Evolutionary conservation across 768 basidiomycete species (phyloP).

Genomic region (Favolaschia claudopus): DNA sequence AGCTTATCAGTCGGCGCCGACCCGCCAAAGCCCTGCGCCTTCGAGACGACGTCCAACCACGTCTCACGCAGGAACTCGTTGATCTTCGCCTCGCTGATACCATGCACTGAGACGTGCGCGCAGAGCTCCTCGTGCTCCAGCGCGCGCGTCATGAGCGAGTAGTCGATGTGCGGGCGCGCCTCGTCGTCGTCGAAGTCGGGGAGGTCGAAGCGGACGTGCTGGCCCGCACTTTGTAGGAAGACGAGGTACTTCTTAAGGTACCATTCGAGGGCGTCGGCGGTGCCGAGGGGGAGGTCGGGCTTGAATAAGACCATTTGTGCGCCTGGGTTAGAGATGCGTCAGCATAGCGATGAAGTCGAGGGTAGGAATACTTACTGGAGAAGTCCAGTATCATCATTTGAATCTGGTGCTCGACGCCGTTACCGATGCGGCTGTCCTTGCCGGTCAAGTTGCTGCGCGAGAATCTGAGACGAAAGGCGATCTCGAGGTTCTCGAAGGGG

Average conservation of each 20-base stretch:
- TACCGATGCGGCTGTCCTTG: constrained; percentile 7
- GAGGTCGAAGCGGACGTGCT: constrained; percentile 32
- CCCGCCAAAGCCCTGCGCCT: not conserved
- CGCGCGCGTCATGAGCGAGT: constrained; percentile 24
- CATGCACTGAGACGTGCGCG: constrained; percentile 18
- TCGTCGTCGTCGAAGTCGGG: constrained; percentile 31
- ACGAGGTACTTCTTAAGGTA: constrained; percentile 29
- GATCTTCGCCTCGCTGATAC: constrained; percentile 18
- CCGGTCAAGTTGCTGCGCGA: constrained; percentile 10
- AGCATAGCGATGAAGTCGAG: not conserved
- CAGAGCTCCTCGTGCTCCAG: constrained; percentile 10
- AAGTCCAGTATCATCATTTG: constrained; percentile 16
- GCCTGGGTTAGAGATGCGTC: not conserved
- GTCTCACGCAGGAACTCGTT: constrained; percentile 25
- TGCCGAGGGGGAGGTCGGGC: not conserved
- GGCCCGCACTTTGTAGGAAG: constrained; percentile 29
- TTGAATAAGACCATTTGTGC: constrained; percentile 10
- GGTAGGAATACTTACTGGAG: constrained; percentile 1
- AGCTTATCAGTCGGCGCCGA: not conserved
- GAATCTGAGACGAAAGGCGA: constrained; percentile 12
- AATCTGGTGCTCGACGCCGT: constrained; percentile 6
- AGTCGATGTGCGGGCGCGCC: constrained; percentile 26
- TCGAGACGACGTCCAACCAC: constrained; percentile 9
- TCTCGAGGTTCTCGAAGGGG: not conserved
- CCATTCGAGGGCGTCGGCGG: constrained; percentile 17